Evolutionary conservation across 179 eudicot genomes (phyloP).

Genomic region (Monotropa hypopitys): DNA sequence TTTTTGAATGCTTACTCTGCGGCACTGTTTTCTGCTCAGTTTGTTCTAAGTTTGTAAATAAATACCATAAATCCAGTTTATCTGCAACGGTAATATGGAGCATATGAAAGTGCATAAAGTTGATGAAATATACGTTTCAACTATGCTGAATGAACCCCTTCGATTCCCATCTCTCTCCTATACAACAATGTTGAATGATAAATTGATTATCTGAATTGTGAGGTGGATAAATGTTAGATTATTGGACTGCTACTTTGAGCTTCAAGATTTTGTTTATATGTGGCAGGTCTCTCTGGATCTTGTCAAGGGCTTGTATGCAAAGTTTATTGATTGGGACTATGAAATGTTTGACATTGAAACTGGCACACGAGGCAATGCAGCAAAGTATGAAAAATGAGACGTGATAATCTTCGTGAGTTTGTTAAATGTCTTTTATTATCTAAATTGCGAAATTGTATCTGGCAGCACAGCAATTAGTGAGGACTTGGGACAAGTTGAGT

Average conservation of each 20-base stretch:
- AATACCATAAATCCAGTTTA: neutral
- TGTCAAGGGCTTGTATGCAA: conserved; percentile 91
- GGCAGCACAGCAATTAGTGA: conserved; percentile 99
- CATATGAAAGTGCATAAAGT: neutral
- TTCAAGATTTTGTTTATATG: conserved; percentile 2
- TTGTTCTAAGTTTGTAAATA: neutral
- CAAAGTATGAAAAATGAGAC: conserved; percentile 47
- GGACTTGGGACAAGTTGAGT: conserved; percentile 98
- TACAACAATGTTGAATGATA: neutral
- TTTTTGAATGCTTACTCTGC: neutral
- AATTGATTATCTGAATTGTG: neutral
- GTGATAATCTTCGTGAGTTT: neutral
- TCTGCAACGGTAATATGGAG: neutral
- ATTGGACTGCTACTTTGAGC: neutral
- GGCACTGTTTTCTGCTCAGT: neutral
- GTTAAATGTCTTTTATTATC: conserved; percentile 1
- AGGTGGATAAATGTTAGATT: neutral
- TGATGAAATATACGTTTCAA: neutral
- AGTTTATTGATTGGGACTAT: conserved; percentile 92
- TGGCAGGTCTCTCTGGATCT: conserved; percentile 91
- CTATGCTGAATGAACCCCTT: neutral
- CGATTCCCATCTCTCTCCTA: neutral
- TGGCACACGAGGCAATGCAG: conserved; percentile 62
- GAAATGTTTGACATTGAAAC: conserved; percentile 86
- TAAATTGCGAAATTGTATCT: conserved; percentile 20